Base-by-base conservation (phyloP, 352 stramenopile genomes). In the Lagenidium sp. region DNA sequence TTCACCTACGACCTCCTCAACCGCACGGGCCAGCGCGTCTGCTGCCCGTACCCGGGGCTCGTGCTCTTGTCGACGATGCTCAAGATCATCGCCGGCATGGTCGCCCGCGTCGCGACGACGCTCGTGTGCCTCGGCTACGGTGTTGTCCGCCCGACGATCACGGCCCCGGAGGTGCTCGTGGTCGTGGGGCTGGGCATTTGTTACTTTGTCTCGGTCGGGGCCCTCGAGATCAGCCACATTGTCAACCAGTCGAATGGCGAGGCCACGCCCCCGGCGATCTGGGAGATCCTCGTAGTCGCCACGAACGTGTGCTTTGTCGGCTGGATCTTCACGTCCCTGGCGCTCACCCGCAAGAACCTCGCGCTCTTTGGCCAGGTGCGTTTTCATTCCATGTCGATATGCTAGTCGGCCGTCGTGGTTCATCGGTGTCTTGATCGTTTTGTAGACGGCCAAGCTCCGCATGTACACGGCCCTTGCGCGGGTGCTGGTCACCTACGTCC, bases 261-360 rank as follows among this genome's bases (percentile, higher is more conserved):
- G 6, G 53, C 60, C 6, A 60, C 40, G 6, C 81, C 81, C 24
- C 79, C 81, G 24, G 65, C 62, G 2, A 65, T 89, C 1, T 94
- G 81, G 81, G 79, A 88, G 49, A 47, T 64, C 10, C 66, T 94
- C n/a, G 75, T 82, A 11, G 66, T 85, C 35, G 65, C 74, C 36
- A 89, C 82, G 16, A 88, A 94, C 47, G 47, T 47, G 2, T 94
- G 82, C 49, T 94, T 94, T 63, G 74, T 63, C 13, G 75, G 74
- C 0, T 94, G 82, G 82, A 94, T 94, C 42, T 94, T 89, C 55
- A 57, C 74, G 38, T 91, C 82, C 3, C 54, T 94, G 7, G 54
- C 71, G 15, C 55, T 92, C 10, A 92, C 82, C 10, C 68, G 71
- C 25, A 85, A 82, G 55, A 91, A 88, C 20, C 65, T 94, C n/a